Base-by-base conservation (phyloP, 495 filamentous ascomycete species). In the Penicillium steckii region DNA sequence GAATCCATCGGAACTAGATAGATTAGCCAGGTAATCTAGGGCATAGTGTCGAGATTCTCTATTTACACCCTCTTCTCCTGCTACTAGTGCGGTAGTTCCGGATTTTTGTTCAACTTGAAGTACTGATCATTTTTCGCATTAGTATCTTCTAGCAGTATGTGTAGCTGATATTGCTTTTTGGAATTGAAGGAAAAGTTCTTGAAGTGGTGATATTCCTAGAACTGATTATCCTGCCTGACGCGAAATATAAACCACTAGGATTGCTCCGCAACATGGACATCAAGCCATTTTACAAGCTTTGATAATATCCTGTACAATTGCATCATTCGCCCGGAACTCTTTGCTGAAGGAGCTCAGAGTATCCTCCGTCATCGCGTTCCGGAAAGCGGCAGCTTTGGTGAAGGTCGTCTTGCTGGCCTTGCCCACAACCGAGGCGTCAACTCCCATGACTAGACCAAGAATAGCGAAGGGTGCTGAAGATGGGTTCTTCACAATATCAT, bases 1-100 rank as follows among this genome's bases (percentile, higher is more conserved):
- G 35, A 40, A 40, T n/a, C 35, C 35, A 29, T 29, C 48, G 19
- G 8, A 18, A 73, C 38, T 65, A n/a, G n/a, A n/a, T n/a, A n/a
- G n/a, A n/a, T n/a, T n/a, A n/a, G n/a, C n/a, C n/a, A n/a, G n/a
- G n/a, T n/a, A n/a, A n/a, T n/a, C n/a, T n/a, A n/a, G n/a, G n/a
- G n/a, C n/a, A n/a, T n/a, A n/a, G n/a, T n/a, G n/a, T n/a, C n/a
- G n/a, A n/a, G n/a, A n/a, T n/a, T n/a, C n/a, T n/a, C n/a, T n/a
- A n/a, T n/a, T n/a, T n/a, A n/a, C n/a, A n/a, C n/a, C n/a, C n/a
- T n/a, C n/a, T n/a, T n/a, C n/a, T n/a, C n/a, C n/a, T n/a, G n/a
- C n/a, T n/a, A n/a, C n/a, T n/a, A n/a, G n/a, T n/a, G n/a, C n/a
- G n/a, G n/a, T n/a, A n/a, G n/a, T n/a, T n/a, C n/a, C n/a, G n/a